Evolutionary conservation across 2,329 filamentous ascomycete species (phyloP).

Genomic region (Dactylellina parvicollis): DNA sequence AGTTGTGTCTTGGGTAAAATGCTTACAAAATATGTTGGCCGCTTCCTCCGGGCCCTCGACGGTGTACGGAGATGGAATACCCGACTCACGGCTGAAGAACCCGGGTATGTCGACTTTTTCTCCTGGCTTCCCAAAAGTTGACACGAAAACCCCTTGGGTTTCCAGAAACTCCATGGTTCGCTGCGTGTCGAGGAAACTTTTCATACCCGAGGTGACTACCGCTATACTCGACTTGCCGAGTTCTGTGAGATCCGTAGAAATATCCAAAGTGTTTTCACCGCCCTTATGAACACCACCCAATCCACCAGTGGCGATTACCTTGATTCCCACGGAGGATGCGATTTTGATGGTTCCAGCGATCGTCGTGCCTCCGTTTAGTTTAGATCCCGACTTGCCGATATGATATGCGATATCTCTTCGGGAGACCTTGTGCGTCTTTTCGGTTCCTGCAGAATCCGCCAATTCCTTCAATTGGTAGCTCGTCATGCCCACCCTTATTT

Average conservation of each 20-base stretch:
- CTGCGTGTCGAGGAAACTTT: conserved; percentile 93
- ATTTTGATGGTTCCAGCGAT: conserved; percentile 93
- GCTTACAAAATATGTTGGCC: conserved; percentile 79
- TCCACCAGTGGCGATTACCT: conserved; percentile 92
- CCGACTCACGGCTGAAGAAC: conserved; percentile 91
- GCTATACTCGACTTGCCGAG: conserved; percentile 87
- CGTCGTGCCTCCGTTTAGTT: conserved; percentile 87
- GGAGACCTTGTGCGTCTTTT: conserved; percentile 81
- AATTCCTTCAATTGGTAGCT: conserved; percentile 78
- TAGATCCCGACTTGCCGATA: conserved; percentile 73
- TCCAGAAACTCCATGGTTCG: conserved; percentile 83
- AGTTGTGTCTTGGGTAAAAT: neutral
- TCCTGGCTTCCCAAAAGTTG: conserved; percentile 81
- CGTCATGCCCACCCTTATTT: conserved; percentile 80
- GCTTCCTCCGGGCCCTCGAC: conserved; percentile 81
- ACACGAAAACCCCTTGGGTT: conserved; percentile 77
- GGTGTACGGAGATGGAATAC: conserved; percentile 78
- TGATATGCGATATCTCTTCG: conserved; percentile 86
- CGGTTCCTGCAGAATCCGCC: conserved; percentile 71
- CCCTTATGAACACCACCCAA: conserved; percentile 93
- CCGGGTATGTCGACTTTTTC: conserved; percentile 81
- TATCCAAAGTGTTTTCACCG: conserved; percentile 85
- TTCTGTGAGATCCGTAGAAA: conserved; percentile 95
- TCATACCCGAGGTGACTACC: conserved; percentile 89
- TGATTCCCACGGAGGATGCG: conserved; percentile 84